Evolutionary conservation across 1,284 basidiomycete species (phyloP), one percentile per base, ranked within the genome.

Genomic region (Tranzscheliella williamsii): DNA sequence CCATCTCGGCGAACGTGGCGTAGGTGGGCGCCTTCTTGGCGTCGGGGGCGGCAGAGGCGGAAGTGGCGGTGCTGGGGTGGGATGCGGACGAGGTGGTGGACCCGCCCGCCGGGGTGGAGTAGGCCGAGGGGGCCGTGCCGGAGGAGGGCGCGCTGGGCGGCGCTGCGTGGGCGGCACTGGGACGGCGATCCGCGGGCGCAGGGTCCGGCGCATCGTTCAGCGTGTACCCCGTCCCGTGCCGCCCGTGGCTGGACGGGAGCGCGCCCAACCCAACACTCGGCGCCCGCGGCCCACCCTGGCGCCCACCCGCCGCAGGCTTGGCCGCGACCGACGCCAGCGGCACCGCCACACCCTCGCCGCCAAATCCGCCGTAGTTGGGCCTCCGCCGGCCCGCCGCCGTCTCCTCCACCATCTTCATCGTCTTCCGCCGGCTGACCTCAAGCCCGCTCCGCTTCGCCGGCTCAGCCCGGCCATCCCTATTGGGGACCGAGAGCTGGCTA

Each of bases 1-100:
- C 91, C 91, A 94, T 93, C 81, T 94, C 91, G 26, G 87, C 88
- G 79, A 94, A 95, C 34, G 90, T 93, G 70, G 86, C 82, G 2
- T 89, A 85, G 2, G 78, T 78, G n/a, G n/a, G n/a, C n/a, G n/a
- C n/a, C 7, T 84, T 81, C 81, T 24, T 52, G 21, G 44, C 24
- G 42, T 33, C 20, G 27, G 29, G n/a, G 8, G 32, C 32, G 18
- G 32, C 9, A 13, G 9, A 18, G 18, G 32, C 18, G 18, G 32
- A 17, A 20, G 9, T 34, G 27, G 27, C 36, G 23, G 45, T 32
- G 13, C 11, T 9, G 11, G 32, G 32, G 32, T 8, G 32, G 9
- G 32, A 17, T 18, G 32, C 39, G n/a, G 39, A 26, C 9, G 46
- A 26, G 4, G 47, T 15, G 17, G 39, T 36, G 1, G 24, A 5